Evolutionary conservation across 805 yeast species (phyloP), one percentile per base, ranked within the genome.

Genomic region (Pichia ethanolica): DNA sequence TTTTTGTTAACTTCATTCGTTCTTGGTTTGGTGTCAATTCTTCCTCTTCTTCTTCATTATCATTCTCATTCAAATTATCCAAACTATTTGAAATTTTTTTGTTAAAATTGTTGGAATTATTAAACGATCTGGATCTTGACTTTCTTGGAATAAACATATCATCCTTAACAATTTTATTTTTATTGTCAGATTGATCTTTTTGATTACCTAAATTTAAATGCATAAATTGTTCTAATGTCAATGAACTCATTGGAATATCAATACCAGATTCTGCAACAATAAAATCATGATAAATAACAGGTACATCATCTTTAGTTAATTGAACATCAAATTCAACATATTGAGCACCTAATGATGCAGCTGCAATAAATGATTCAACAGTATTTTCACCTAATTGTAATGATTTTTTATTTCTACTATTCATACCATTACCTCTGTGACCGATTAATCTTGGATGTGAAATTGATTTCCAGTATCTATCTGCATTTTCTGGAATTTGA

Each of bases 261-360:
- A 87, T 89, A 14, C 98, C 98, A 6, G 96, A 82, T 61, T 91
- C 98, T 3, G 96, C 95, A 45, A 91, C 97, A 40, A 88, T 65
- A 62, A 91, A 91, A 63, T 91, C 98, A 65, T 91, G 98, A 61
- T 91, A 91, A 32, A 91, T 86, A 7, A 91, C 98, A 3, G 98
- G 97, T 10, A 88, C 82, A 55, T 74, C 73, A 65, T 91, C 98
- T 62, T 89, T 89, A 13, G 98, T 91, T 57, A 91, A 71, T 63
- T 91, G 98, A 42, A 91, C 98, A 67, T 91, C 98, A 64, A 91
- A 91, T 67, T 91, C 98, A 46, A 91, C 97, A 61, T 91, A 91
- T 3, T 95, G 84, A 1, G 98, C 98, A 39, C 98, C 98, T 56
- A 91, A 71, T 3, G 95, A 89, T 0, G 97, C 96, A 0, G 98